Conservation (phyloP, 257 asterid species). For the Haberlea rhodopensis region DNA sequence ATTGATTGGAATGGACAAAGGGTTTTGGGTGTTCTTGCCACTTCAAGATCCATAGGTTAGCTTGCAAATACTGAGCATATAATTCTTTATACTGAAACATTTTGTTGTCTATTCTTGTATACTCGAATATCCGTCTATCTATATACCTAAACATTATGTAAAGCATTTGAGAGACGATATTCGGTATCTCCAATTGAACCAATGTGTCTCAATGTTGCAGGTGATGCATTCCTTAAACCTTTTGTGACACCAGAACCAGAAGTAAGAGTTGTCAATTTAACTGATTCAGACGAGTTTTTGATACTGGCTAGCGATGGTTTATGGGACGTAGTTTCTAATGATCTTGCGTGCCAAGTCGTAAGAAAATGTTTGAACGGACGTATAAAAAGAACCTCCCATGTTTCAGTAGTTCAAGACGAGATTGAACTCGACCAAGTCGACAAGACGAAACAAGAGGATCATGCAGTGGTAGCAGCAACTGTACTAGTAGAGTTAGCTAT, state of each 20-base stretch:
- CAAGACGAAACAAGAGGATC: not conserved
- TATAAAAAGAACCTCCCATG: not conserved
- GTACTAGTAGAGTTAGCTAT: conserved; percentile 50
- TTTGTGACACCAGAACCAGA: conserved; percentile 58
- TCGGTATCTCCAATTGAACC: too few relatives aligned
- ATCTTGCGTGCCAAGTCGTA: conserved; percentile 49
- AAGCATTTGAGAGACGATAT: too few relatives aligned
- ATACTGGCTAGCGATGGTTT: conserved; percentile 66
- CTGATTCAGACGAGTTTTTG: conserved; percentile 49
- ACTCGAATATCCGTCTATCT: too few relatives aligned
- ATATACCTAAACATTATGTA: too few relatives aligned
- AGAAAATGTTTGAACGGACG: conserved; percentile 39
- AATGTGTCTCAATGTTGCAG: conserved; percentile 23
- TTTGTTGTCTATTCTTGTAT: too few relatives aligned
- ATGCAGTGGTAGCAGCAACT: conserved; percentile 36
- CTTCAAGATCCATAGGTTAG: not conserved
- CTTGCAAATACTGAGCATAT: not conserved
- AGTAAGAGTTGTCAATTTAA: conserved; percentile 35
- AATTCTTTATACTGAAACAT: too few relatives aligned
- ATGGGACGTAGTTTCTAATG: conserved; percentile 67
- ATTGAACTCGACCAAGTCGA: not conserved
- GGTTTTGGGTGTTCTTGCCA: conserved; percentile 39
- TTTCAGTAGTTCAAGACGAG: not conserved
- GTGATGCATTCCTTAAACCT: conserved; percentile 64
- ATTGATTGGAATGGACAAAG: not conserved